Base-by-base conservation (phyloP, 2,329 filamentous ascomycete genomes). In the Nannizzia gypsea region DNA sequence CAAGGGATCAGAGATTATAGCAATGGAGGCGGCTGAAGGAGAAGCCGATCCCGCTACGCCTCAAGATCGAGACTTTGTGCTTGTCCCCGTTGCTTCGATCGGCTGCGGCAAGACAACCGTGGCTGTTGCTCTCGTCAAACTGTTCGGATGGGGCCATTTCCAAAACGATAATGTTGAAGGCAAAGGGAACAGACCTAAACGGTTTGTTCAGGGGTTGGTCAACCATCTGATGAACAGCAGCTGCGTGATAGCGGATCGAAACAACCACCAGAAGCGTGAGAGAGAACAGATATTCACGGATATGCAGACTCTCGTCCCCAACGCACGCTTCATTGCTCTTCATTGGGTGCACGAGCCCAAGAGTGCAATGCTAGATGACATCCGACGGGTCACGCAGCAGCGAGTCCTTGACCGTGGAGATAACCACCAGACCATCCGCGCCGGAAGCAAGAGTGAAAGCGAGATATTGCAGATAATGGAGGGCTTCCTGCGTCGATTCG, bases 91-190 rank as follows among this genome's bases (percentile, higher is more conserved):
- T 66, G 90, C 93, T 1, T 96, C 93, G 0, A 87, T 99, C 59
- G 93, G 93, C 8, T 99, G 93, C 70, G 93, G 93, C 60, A 99
- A 99, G 80, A 99, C 93, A 0, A 99, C 93, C 0, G 77, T 99
- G 56, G 90, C 89, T 2, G 74, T 95, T 56, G 91, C 89, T 1
- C 77, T 99, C 20, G 81, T 82, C 3, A 86, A 89, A 68, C 81
- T 99, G 0, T 96, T 97, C 65, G 83, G 81, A 59, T 97, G 91
- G 88, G 92, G 90, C 15, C 90, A 96, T 70, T 80, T 96, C 56
- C 93, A 99, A 70, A 99, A 99, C 70, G 93, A 99, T 76, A 95
- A 99, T 70, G 93, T 99, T 62, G 84, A 84, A 58, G 89, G 85
- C 63, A 87, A 88, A 70, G 81, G 78, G 65, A 82, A 81, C 59